These are phyloP conservation scores for Hyaloscypha finlandica DNA, from an alignment of 495 filamentous ascomycete genomes.

Conservation along the genomic window DNA sequence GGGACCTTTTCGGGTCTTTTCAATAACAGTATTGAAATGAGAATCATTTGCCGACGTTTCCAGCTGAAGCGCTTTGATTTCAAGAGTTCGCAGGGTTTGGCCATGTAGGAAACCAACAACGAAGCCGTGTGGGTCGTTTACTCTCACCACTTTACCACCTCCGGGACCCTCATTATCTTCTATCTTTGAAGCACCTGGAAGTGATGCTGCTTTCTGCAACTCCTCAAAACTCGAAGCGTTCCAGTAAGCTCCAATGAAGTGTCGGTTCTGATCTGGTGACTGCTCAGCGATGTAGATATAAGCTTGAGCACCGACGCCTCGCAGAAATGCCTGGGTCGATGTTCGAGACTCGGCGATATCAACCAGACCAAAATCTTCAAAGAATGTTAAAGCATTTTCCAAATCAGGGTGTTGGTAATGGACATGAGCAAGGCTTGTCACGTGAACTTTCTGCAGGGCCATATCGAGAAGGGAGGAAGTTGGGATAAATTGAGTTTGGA, in stretches of 20 bases:
- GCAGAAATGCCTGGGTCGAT: constrained; percentile 51
- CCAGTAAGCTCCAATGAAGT: constrained; percentile 56
- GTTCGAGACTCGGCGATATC: not conserved
- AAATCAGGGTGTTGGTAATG: constrained; percentile 32
- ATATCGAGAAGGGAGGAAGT: not conserved
- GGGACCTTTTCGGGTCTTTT: constrained; percentile 34
- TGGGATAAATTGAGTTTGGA: too few relatives aligned
- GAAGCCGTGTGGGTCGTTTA: constrained; percentile 56
- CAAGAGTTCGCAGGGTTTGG: constrained; percentile 33
- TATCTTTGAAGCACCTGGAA: constrained; percentile 49
- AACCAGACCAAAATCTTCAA: constrained; percentile 9
- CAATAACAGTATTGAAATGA: not conserved
- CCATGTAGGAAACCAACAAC: constrained; percentile 60
- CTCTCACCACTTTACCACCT: constrained; percentile 57
- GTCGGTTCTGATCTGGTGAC: constrained; percentile 38
- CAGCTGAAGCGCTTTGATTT: not conserved
- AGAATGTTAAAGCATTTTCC: constrained; percentile 17
- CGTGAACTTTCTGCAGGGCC: not conserved
- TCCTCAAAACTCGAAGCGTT: constrained; percentile 56
- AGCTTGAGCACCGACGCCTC: constrained; percentile 58
- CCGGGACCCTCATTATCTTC: constrained; percentile 48
- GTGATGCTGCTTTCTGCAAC: constrained; percentile 42
- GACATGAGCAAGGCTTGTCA: constrained; percentile 22
- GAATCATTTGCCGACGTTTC: not conserved
- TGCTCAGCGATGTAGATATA: constrained; percentile 53